Evolutionary conservation across 371 early-diverging fungal species (phyloP).

Genomic region (Thermomucor indicae-seudaticae): DNA sequence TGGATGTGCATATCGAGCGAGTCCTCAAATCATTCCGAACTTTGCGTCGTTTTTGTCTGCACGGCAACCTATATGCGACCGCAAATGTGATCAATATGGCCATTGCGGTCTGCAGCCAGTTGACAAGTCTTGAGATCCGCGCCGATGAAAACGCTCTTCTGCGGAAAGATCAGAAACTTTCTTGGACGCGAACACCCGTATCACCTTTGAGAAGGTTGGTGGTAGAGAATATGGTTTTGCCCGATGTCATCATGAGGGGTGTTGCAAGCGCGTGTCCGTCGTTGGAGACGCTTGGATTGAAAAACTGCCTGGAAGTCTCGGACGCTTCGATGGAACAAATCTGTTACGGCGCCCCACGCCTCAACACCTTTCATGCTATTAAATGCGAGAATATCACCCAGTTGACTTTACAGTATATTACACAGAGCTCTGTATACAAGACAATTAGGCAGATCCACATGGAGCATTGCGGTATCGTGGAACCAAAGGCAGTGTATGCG

Average conservation of each 20-base stretch:
- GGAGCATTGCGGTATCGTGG: constrained; percentile 12
- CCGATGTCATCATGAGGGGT: background rate
- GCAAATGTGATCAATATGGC: constrained; percentile 3
- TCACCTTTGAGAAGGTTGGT: background rate
- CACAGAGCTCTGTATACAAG: background rate
- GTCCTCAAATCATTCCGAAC: constrained; percentile 15
- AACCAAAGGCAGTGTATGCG: constrained; percentile 11
- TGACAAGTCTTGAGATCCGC: constrained; percentile 25
- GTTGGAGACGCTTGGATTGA: constrained; percentile 2
- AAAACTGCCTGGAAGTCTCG: constrained; percentile 4
- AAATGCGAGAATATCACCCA: constrained; percentile 13
- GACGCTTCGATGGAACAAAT: constrained; percentile 1
- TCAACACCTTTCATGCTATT: constrained; percentile 7
- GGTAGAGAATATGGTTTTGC: constrained; percentile 6
- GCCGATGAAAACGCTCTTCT: background rate
- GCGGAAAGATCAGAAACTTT: background rate
- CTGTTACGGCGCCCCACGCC: background rate
- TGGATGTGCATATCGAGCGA: constrained; percentile 9
- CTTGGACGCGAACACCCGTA: background rate
- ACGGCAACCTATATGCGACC: constrained; percentile 12
- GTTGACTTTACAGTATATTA: background rate
- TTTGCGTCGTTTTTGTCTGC: constrained; percentile 14
- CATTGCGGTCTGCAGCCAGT: constrained; percentile 10
- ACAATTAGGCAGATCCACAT: constrained; percentile 10
- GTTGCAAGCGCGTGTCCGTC: background rate